Evolutionary conservation across 768 basidiomycete genomes (phyloP).

Genomic region (Lactifluus pinguis): DNA sequence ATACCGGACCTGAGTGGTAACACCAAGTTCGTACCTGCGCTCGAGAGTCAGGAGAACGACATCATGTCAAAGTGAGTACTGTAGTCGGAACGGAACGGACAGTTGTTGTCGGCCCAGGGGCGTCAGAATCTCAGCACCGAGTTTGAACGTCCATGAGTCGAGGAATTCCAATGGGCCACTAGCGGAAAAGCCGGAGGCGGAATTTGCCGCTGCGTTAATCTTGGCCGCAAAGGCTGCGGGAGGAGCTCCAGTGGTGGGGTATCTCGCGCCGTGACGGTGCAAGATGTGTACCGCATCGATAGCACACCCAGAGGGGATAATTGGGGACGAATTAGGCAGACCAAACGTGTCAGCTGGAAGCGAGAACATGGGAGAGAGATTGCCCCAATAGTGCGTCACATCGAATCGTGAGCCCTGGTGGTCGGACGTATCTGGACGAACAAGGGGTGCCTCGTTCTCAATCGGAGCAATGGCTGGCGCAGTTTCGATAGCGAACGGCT

Average conservation of each 20-base stretch:
- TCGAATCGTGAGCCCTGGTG: constrained; percentile 32
- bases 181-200: constrained; percentile 26
- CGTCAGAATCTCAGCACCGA: constrained; percentile 39
- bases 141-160: constrained; percentile 37
- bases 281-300: constrained; percentile 37
- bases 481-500: constrained; percentile 22
- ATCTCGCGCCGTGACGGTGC: constrained; percentile 37
- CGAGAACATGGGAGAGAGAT: constrained; percentile 43
- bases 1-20: constrained; percentile 38
- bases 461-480: constrained; percentile 34
- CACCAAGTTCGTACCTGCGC: constrained; percentile 34
- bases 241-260: constrained; percentile 29
- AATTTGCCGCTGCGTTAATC: constrained; percentile 18
- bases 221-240: constrained; percentile 25
- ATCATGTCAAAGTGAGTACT: not conserved
- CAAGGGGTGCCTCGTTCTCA: constrained; percentile 33
- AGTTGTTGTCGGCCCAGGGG: constrained; percentile 40
- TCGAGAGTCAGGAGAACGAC: not conserved
- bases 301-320: constrained; percentile 38
- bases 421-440: constrained; percentile 31
- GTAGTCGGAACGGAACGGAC: constrained; percentile 6
- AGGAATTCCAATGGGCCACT: constrained; percentile 35
- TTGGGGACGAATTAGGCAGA: constrained; percentile 37
- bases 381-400: constrained; percentile 38
- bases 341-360: constrained; percentile 36